A percentile compares a stretch with the other conserved stretches of the same genome.
phyloP scores from a whole-genome alignment of 2,329 filamentous ascomycete genomes.

The Akanthomyces muscarius region DNA sequence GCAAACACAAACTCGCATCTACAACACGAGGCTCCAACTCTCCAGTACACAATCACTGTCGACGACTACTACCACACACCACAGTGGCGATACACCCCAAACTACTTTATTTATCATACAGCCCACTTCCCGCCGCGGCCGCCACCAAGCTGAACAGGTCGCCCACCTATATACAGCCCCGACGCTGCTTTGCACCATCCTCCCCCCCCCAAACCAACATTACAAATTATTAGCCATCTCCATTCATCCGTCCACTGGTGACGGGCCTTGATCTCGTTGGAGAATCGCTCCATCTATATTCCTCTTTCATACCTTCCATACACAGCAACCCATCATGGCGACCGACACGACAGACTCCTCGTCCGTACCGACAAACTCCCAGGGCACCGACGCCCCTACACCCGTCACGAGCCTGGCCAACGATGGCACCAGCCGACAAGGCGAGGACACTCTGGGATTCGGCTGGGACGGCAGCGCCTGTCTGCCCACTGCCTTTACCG shows the following conservation, averaged over 20 bases:
- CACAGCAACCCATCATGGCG: conserved; percentile 4
- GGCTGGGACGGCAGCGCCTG: conserved; percentile 16
- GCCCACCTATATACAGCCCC: conserved; percentile 4
- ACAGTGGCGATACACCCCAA: conserved; percentile 10
- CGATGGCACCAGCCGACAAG: conserved; percentile 16
- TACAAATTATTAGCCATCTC: neutral
- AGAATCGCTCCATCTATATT: neutral
- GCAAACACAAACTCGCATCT: neutral
- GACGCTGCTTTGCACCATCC: neutral
- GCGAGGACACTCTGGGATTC: conserved; percentile 10
- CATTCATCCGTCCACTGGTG: neutral
- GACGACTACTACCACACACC: neutral
- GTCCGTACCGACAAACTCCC: conserved; percentile 15
- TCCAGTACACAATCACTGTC: neutral
- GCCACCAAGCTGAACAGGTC: neutral
- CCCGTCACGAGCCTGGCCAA: conserved; percentile 15
- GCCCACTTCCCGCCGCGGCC: conserved; percentile 15
- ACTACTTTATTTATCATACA: conserved; percentile 3
- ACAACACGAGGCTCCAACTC: neutral
- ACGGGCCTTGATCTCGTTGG: neutral
- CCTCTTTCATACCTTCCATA: neutral
- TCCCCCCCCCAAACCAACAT: neutral
- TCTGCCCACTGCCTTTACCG: neutral
- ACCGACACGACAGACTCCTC: conserved; percentile 16
- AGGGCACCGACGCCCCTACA: conserved; percentile 15